These are phyloP conservation scores for Hypsizygus marmoreus DNA, from an alignment of 768 basidiomycete genomes.

Conservation along the genomic window DNA sequence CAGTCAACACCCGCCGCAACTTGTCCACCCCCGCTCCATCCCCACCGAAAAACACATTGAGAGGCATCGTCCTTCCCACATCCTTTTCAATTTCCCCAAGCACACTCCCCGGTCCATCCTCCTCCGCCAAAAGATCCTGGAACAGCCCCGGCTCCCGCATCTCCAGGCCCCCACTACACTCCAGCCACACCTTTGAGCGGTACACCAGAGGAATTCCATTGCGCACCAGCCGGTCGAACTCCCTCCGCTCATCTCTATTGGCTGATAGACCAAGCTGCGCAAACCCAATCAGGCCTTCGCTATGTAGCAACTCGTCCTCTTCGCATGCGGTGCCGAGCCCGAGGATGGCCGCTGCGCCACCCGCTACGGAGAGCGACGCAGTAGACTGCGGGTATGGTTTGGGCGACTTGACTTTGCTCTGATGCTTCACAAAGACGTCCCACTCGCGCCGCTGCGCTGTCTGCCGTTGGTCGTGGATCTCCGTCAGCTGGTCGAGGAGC, in stretches of 20 bases:
- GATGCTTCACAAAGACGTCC: constrained; percentile 83
- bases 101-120: constrained; percentile 48
- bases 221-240: constrained; percentile 79
- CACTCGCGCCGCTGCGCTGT: constrained; percentile 71
- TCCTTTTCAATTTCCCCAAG: constrained; percentile 94
- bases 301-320: constrained; percentile 77
- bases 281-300: constrained; percentile 86
- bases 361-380: constrained; percentile 28
- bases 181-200: constrained; percentile 88
- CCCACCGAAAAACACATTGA: constrained; percentile 96
- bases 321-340: constrained; percentile 65
- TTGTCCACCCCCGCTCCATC: constrained; percentile 95
- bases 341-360: constrained; percentile 64
- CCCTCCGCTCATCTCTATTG: constrained; percentile 75
- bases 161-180: constrained; percentile 92
- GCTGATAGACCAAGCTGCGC: constrained; percentile 82
- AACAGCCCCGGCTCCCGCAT: constrained; percentile 92
- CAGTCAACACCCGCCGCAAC: constrained; percentile 83
- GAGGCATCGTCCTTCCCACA: constrained; percentile 86
- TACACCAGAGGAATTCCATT: constrained; percentile 87
- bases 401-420: constrained; percentile 47
- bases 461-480: constrained; percentile 83
- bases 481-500: constrained; percentile 76
- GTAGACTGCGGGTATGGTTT: constrained; percentile 28
- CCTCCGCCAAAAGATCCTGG: constrained; percentile 71